phyloP scores from a whole-genome alignment of 163 green algal species.

The Volvox carteri region DNA sequence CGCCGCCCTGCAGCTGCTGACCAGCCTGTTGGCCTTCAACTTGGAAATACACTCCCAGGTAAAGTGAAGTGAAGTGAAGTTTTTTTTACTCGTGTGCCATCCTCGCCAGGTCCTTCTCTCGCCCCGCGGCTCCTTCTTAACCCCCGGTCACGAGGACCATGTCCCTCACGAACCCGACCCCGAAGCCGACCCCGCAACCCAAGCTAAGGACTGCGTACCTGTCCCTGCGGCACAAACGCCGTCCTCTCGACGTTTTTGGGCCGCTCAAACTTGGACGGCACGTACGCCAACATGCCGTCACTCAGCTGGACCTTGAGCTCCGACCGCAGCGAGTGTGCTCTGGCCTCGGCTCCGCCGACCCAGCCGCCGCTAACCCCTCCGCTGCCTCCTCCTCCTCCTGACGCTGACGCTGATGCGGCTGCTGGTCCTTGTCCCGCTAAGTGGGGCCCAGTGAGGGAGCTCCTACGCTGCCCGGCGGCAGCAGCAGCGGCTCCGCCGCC shows the following conservation, averaged over 20 bases:
- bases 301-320: slow-evolving; percentile 21
- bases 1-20: slow-evolving; percentile 48
- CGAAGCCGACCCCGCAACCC: too few relatives aligned
- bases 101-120: too few relatives aligned
- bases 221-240: slow-evolving; percentile 45
- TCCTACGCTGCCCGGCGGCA: background rate
- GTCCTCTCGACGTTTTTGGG: background rate
- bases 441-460: too few relatives aligned
- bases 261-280: slow-evolving; percentile 22
- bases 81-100: too few relatives aligned
- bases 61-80: too few relatives aligned
- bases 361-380: background rate
- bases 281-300: slow-evolving; percentile 44
- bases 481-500: too few relatives aligned
- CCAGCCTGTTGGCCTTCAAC: slow-evolving; percentile 54
- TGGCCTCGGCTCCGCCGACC: background rate
- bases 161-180: too few relatives aligned
- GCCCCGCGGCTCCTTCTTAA: too few relatives aligned
- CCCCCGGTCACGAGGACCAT: too few relatives aligned
- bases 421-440: too few relatives aligned
- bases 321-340: background rate
- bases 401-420: too few relatives aligned
- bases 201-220: too few relatives aligned
- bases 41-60: slow-evolving; percentile 42
- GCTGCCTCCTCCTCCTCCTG: background rate